Conservation (phyloP, 2,329 filamentous ascomycete species). For the Scolecobasidium constrictum region DNA sequence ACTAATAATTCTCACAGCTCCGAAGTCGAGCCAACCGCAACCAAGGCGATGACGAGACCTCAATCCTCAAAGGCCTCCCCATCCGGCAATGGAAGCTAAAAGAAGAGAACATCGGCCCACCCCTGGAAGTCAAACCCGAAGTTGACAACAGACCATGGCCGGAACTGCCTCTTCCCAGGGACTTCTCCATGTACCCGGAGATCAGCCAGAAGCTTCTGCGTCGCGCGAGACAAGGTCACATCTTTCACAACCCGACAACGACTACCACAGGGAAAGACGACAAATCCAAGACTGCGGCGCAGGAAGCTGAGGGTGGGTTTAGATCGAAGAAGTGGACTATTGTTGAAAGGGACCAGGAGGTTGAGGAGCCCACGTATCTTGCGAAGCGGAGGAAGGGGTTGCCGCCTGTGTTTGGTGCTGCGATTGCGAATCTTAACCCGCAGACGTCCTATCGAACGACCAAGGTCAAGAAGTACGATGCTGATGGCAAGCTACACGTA, state of each 20-base stretch:
- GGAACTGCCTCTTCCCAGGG: conserved; percentile 81
- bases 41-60: conserved; percentile 50
- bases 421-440: conserved; percentile 18
- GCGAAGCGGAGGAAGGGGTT: conserved; percentile 51
- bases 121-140: conserved; percentile 47
- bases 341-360: conserved; percentile 45
- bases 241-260: conserved; percentile 62
- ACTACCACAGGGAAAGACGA: conserved; percentile 35
- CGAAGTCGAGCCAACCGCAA: conserved; percentile 29
- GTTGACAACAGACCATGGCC: conserved; percentile 57
- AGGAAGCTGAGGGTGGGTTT: conserved; percentile 39
- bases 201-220: conserved; percentile 76
- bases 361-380: conserved; percentile 49
- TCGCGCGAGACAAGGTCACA: conserved; percentile 63
- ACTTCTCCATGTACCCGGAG: conserved; percentile 63
- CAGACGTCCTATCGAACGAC: conserved; percentile 56
- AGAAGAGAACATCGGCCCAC: conserved; percentile 49
- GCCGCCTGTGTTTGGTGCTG: conserved; percentile 37
- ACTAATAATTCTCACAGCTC: too few species aligned
- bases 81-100: conserved; percentile 83
- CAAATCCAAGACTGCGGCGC: conserved; percentile 18
- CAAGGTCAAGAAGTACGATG: conserved; percentile 68
- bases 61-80: conserved; percentile 59
- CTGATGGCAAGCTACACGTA: conserved; percentile 66
- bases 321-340: conserved; percentile 47